These are phyloP conservation scores for Gynostemma pentaphyllum DNA, from an alignment of 306 rosid species.

Conservation along the genomic window DNA sequence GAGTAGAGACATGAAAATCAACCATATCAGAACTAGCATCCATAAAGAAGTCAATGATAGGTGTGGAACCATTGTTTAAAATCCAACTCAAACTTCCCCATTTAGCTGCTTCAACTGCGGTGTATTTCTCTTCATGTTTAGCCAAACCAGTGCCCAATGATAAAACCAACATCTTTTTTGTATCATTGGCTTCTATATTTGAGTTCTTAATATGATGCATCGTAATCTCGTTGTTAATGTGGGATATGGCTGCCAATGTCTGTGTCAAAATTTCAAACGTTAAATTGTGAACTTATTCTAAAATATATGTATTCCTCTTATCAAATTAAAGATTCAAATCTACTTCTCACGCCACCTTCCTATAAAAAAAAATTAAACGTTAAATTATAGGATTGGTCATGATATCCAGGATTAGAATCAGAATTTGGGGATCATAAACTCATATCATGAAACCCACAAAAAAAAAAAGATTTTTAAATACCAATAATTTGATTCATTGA, in stretches of 20 bases:
- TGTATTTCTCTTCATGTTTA: constrained; percentile 30
- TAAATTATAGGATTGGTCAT: too few relatives aligned
- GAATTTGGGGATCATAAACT: too few relatives aligned
- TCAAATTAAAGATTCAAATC: too few relatives aligned
- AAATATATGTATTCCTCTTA: too few relatives aligned
- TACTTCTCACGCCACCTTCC: too few relatives aligned
- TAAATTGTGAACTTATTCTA: too few relatives aligned
- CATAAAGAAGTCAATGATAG: constrained; percentile 20
- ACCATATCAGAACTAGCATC: constrained; percentile 38
- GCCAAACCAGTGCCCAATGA: constrained; percentile 33
- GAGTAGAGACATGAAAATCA: constrained; percentile 28
- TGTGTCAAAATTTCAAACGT: too few relatives aligned
- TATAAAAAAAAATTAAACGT: too few relatives aligned
- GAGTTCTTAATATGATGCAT: background rate
- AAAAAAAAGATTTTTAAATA: too few relatives aligned
- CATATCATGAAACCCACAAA: too few relatives aligned
- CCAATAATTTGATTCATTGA: too few relatives aligned
- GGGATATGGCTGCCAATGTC: constrained; percentile 31
- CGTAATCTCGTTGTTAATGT: constrained; percentile 12
- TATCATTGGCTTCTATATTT: constrained; percentile 3
- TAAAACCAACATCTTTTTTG: constrained; percentile 18
- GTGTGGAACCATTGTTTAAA: constrained; percentile 16
- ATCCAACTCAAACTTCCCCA: constrained; percentile 36
- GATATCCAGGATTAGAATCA: too few relatives aligned
- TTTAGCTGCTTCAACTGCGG: constrained; percentile 18